Percentiles rank a stretch among this genome's conserved stretches.
Conservation (phyloP, 2,329 filamentous ascomycete species). For the Scopulariopsis brevicaulis region DNA sequence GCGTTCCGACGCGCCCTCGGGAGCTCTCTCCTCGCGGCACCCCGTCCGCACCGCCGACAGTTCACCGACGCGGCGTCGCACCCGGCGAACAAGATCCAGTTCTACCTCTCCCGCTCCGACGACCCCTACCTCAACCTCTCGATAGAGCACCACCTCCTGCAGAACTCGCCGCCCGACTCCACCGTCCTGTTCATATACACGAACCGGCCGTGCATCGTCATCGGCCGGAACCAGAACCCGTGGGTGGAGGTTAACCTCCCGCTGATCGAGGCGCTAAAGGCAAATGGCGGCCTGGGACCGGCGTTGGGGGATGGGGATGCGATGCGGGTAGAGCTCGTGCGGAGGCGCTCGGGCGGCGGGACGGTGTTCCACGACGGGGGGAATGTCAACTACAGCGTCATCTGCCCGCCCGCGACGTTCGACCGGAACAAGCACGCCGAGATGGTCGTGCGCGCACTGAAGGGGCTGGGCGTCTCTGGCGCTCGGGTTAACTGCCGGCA, state of each 20-base stretch:
- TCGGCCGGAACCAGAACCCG: constrained; percentile 95
- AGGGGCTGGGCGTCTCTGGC: constrained; percentile 41
- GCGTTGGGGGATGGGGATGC: constrained; percentile 9
- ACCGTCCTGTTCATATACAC: constrained; percentile 78
- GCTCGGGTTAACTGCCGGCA: constrained; percentile 79
- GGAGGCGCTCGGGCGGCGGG: constrained; percentile 79
- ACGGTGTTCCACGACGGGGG: constrained; percentile 89
- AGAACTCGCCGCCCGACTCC: constrained; percentile 59
- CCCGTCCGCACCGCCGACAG: constrained; percentile 10
- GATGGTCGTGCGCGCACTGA: constrained; percentile 83
- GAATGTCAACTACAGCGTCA: constrained; percentile 92
- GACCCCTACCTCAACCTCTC: constrained; percentile 87
- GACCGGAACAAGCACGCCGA: constrained; percentile 79
- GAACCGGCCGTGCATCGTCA: constrained; percentile 78
- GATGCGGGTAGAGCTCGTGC: constrained; percentile 49
- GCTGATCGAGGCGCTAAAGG: constrained; percentile 27
- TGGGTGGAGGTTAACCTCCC: constrained; percentile 82
- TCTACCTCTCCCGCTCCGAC: constrained; percentile 58
- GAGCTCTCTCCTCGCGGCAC: constrained; percentile 3
- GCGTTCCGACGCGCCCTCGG: not conserved
- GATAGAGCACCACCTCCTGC: constrained; percentile 82
- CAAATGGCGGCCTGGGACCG: not conserved
- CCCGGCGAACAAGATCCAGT: constrained; percentile 41
- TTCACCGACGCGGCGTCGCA: constrained; percentile 27
- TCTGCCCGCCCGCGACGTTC: constrained; percentile 65